Evolutionary conservation across 139 green algal genomes (phyloP).

Genomic region (Edaphochlamys debaryana): DNA sequence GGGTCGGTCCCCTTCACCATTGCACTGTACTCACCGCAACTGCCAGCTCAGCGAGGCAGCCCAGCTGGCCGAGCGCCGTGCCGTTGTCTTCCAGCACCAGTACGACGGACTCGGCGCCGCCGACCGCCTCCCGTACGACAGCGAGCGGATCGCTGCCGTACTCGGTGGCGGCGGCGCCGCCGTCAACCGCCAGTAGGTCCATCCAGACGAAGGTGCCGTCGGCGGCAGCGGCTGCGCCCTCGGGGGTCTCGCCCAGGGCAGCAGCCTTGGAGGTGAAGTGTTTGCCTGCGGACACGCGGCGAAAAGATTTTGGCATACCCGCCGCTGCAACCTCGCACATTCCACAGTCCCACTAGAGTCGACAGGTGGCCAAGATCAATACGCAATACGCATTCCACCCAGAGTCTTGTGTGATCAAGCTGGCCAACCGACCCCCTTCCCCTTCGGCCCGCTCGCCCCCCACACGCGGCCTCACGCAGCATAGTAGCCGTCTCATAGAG

Average conservation of each 20-base stretch:
- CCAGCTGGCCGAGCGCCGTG: neutral
- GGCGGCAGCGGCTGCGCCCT: neutral
- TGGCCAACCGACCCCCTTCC: too few species aligned
- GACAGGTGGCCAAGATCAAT: too few species aligned
- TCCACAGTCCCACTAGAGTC: too few species aligned
- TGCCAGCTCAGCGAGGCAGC: conserved; percentile 11
- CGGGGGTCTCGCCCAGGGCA: neutral
- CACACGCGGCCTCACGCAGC: too few species aligned
- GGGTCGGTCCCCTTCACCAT: too few species aligned
- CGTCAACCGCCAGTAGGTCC: neutral
- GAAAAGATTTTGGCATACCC: too few species aligned
- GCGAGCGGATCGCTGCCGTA: neutral
- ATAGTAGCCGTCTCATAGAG: neutral
- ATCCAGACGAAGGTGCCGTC: neutral
- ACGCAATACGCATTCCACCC: too few species aligned
- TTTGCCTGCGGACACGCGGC: too few species aligned
- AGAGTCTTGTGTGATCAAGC: too few species aligned
- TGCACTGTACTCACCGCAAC: conserved; percentile 5
- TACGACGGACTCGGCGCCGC: neutral
- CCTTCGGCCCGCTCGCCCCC: too few species aligned
- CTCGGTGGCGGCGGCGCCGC: neutral
- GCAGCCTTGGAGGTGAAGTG: conserved; percentile 11
- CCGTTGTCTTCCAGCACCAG: conserved; percentile 22
- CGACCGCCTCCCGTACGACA: neutral
- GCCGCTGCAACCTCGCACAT: too few species aligned